Percentiles rank a stretch among this genome's conserved stretches.
Evolutionary conservation across 139 green algal species (phyloP).

Genomic region (Edaphochlamys debaryana): DNA sequence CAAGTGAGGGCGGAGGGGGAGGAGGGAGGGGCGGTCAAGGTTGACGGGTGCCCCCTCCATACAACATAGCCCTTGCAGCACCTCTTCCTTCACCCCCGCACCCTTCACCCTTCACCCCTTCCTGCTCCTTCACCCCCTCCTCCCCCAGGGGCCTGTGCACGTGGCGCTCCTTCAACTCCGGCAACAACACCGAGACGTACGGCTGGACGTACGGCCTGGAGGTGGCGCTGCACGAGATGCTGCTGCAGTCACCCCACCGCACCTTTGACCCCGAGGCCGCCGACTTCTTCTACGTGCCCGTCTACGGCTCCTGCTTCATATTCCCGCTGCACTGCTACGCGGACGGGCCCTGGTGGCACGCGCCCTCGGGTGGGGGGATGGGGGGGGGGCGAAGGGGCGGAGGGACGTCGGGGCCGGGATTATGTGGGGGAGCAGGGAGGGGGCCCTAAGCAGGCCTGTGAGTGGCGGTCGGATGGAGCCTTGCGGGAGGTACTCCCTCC

Average conservation of each 20-base stretch:
- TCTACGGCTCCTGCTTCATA: conserved; percentile 63
- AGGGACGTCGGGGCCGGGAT: not conserved
- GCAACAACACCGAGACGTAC: conserved; percentile 6
- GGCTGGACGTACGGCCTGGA: conserved; percentile 61
- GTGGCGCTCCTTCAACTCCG: conserved; percentile 12
- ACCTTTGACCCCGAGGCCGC: conserved; percentile 64
- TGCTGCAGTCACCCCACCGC: conserved; percentile 67
- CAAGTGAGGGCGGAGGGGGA: not conserved
- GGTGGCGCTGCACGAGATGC: conserved; percentile 61
- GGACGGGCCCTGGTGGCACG: conserved; percentile 52
- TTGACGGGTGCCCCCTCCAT: too few relatives aligned
- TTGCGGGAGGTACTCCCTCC: too few relatives aligned
- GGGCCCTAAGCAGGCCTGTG: too few relatives aligned
- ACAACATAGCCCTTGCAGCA: not conserved
- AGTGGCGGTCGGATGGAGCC: too few relatives aligned
- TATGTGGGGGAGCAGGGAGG: not conserved
- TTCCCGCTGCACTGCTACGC: conserved; percentile 56
- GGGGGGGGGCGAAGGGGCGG: too few relatives aligned
- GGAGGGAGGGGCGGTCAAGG: not conserved
- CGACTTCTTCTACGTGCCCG: conserved; percentile 68
- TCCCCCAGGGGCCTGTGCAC: conserved; percentile 36
- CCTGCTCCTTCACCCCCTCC: not conserved
- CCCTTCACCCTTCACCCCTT: not conserved
- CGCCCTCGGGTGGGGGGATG: not conserved
- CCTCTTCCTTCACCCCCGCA: too few relatives aligned